Evolutionary conservation across 108 stramenopile species (phyloP), one percentile per base, ranked within the genome.

Genomic region (Epithemia pelagica): DNA sequence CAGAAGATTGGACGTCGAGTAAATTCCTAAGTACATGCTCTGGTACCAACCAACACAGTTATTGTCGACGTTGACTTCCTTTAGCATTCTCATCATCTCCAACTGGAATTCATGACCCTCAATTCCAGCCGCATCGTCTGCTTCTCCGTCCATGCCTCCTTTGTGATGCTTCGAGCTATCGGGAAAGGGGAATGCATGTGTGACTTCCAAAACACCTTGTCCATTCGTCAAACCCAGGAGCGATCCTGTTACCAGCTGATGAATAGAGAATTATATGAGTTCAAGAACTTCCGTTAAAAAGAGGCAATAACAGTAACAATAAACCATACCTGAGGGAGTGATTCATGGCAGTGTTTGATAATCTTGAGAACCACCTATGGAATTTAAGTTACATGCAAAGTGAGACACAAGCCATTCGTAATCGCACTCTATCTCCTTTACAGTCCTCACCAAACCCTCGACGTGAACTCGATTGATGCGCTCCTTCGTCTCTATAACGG

Each of bases 21-120:
- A 93, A 10, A 96, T 80, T 20, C 97, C 97, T n/a, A 97, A 78
- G 69, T 94, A 95, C 83, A 94, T 96, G 69, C 89, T 89, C 66
- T 96, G 95, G 81, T 99, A 99, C 96, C 96, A 99, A n/a, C 98
- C 98, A 54, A 98, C 97, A 69, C 91, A 93, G 79, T 97, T 99
- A 77, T 94, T 96, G 72, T 99, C 98, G 31, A 98, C 91, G 70
- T 98, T 98, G 66, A 98, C 95, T 83, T 96, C 95, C 55, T 91
- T 77, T 10, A 98, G 82, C 97, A 98, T 97, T 73, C 95, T 91
- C 96, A 98, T 97, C 97, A 98, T 98, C 76, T 98, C 96, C 30
- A 95, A 67, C 73, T 97, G 95, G 68, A 89, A 98, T 64, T 88
- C 65, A 0, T 71, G 86, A 53, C 78, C 88, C 22, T 74, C 82